These are phyloP conservation scores for Lepiota brunneoincarnata DNA, from an alignment of 768 basidiomycete genomes.

Conservation along the genomic window DNA sequence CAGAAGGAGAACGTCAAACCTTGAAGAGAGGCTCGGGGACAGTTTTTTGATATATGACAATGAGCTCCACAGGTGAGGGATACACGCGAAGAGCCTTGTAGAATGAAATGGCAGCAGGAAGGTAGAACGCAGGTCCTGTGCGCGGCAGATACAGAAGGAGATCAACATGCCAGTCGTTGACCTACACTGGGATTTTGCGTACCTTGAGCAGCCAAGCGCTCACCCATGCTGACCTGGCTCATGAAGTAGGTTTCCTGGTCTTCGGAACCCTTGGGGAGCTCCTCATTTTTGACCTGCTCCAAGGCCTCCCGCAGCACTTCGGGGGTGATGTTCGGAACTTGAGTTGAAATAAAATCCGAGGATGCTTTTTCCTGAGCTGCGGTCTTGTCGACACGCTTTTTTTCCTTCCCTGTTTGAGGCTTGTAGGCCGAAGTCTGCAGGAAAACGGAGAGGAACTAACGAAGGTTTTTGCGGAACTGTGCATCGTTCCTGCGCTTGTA, in stretches of 20 bases:
- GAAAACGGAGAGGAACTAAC: slow-evolving; percentile 46
- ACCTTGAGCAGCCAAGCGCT: slow-evolving; percentile 80
- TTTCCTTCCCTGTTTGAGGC: slow-evolving; percentile 73
- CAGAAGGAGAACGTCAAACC: slow-evolving; percentile 32
- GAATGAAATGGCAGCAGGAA: slow-evolving; percentile 86
- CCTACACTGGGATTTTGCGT: slow-evolving; percentile 19
- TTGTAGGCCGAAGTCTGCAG: slow-evolving; percentile 11
- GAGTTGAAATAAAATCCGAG: slow-evolving; percentile 30
- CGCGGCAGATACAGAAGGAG: slow-evolving; percentile 9
- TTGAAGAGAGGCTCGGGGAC: slow-evolving; percentile 81
- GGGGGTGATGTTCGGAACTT: slow-evolving; percentile 33
- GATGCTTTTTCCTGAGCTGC: slow-evolving; percentile 43
- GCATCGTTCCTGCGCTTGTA: slow-evolving; percentile 87
- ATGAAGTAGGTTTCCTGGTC: slow-evolving; percentile 91
- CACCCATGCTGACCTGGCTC: slow-evolving; percentile 84
- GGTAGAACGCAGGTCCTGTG: slow-evolving; percentile 72
- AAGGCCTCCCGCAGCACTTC: slow-evolving; percentile 64
- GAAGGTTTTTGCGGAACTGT: slow-evolving; percentile 84
- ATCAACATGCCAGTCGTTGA: not conserved
- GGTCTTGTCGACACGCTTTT: slow-evolving; percentile 81
- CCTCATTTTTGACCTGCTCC: slow-evolving; percentile 66
- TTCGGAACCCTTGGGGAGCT: slow-evolving; percentile 62
- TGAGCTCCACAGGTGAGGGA: slow-evolving; percentile 90
- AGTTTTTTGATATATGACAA: slow-evolving; percentile 93
- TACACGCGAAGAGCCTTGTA: slow-evolving; percentile 93